phyloP scores from a whole-genome alignment of 2,329 filamentous ascomycete species.

The Metarhizium brunneum region DNA sequence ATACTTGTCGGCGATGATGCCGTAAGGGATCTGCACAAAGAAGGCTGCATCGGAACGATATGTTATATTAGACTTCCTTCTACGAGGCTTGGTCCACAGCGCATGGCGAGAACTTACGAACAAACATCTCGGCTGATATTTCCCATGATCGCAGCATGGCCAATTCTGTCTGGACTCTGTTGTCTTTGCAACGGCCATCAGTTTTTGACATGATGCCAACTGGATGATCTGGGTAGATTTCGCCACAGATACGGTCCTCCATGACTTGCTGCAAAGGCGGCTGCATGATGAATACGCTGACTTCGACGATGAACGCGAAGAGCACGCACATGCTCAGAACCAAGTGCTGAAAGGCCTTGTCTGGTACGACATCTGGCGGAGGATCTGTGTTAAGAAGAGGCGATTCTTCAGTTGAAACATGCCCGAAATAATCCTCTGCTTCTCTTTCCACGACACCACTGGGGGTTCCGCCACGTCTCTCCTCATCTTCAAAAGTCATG shows the following conservation, averaged over 20 bases:
- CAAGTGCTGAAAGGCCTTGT: conserved; percentile 17
- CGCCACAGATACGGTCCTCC: conserved; percentile 44
- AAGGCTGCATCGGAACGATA: conserved; percentile 20
- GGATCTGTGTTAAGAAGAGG: conserved; percentile 10
- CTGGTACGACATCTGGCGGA: conserved; percentile 12
- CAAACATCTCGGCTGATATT: conserved; percentile 34
- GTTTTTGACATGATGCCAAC: conserved; percentile 16
- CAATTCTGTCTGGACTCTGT: conserved; percentile 39
- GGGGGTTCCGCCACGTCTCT: neutral
- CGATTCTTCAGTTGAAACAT: neutral
- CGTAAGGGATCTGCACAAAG: conserved; percentile 34
- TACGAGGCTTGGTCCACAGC: neutral
- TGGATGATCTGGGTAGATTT: conserved; percentile 32
- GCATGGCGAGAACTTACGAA: conserved; percentile 24
- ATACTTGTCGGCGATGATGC: conserved; percentile 36
- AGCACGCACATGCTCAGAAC: conserved; percentile 25
- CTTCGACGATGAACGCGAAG: conserved; percentile 32
- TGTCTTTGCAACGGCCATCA: conserved; percentile 39
- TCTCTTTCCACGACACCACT: neutral
- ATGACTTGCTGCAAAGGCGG: conserved; percentile 39
- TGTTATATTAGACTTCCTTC: neutral
- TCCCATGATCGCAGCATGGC: conserved; percentile 42
- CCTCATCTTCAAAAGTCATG: neutral
- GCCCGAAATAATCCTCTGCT: neutral
- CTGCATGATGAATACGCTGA: conserved; percentile 26